Evolutionary conservation across 2,329 filamentous ascomycete species (phyloP).

Genomic region (Colletotrichum godetiae): DNA sequence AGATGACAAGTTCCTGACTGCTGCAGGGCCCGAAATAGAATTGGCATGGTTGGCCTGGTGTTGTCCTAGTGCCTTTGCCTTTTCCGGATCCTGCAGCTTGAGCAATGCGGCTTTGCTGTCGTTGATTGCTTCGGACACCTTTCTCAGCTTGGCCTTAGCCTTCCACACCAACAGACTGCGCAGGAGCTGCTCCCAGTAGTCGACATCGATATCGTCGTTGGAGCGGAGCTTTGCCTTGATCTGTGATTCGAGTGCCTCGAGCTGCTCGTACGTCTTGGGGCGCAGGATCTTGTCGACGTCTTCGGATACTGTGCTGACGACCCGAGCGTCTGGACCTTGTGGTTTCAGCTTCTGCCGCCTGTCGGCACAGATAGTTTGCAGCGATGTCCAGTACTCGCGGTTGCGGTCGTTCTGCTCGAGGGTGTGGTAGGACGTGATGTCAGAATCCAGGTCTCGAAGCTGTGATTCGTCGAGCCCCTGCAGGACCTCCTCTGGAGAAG

Average conservation of each 20-base stretch:
- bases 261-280: constrained; percentile 86
- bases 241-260: constrained; percentile 88
- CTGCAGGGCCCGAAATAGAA: constrained; percentile 45
- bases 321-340: constrained; percentile 73
- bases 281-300: constrained; percentile 90
- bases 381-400: constrained; percentile 90
- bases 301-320: constrained; percentile 82
- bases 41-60: constrained; percentile 42
- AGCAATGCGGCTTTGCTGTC: constrained; percentile 69
- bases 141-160: constrained; percentile 84
- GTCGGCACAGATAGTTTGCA: constrained; percentile 86
- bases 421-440: constrained; percentile 82
- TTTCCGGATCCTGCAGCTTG: constrained; percentile 74
- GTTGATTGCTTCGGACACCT: constrained; percentile 81
- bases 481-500: constrained; percentile 84
- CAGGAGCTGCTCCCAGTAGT: constrained; percentile 97
- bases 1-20: constrained; percentile 30
- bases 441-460: constrained; percentile 81
- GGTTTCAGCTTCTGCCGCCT: constrained; percentile 74
- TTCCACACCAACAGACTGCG: constrained; percentile 90
- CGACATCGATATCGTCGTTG: constrained; percentile 92
- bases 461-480: constrained; percentile 75
- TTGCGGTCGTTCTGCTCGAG: constrained; percentile 84
- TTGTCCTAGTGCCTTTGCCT: constrained; percentile 60
- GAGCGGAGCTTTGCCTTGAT: constrained; percentile 88